Evolutionary conservation across 2,329 filamentous ascomycete species (phyloP).

Genomic region (Hypoxylon sp.): DNA sequence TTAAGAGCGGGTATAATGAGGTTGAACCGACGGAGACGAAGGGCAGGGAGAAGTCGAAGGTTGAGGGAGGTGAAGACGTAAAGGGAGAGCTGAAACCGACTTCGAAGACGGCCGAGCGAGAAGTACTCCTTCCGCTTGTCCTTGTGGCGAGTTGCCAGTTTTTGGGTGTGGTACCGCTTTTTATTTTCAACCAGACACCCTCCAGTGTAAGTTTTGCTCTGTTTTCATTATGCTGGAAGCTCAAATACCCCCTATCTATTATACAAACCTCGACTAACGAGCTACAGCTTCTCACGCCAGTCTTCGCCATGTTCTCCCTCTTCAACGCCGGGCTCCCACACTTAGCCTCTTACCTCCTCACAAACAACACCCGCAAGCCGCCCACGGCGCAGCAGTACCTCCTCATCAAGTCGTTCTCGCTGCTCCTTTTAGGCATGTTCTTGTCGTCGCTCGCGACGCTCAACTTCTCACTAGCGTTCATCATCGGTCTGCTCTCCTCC

Average conservation of each 20-base stretch:
- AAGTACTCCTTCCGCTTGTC: slow-evolving; percentile 79
- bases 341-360: slow-evolving; percentile 69
- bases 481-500: slow-evolving; percentile 83
- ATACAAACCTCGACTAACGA: slow-evolving; percentile 4
- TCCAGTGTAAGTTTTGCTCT: slow-evolving; percentile 72
- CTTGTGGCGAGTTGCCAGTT: slow-evolving; percentile 82
- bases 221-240: too few species aligned
- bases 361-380: slow-evolving; percentile 59
- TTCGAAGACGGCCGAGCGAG: slow-evolving; percentile 66
- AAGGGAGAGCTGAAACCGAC: slow-evolving; percentile 43
- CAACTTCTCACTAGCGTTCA: slow-evolving; percentile 92
- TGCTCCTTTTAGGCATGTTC: slow-evolving; percentile 92
- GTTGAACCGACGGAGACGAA: slow-evolving; percentile 52
- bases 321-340: slow-evolving; percentile 71
- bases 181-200: slow-evolving; percentile 84
- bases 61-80: slow-evolving; percentile 41
- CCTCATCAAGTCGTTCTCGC: slow-evolving; percentile 89
- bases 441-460: slow-evolving; percentile 93
- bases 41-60: slow-evolving; percentile 43
- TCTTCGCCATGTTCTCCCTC: slow-evolving; percentile 71
- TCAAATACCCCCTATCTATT: neutral
- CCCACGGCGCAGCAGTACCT: slow-evolving; percentile 79
- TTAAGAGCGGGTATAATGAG: slow-evolving; percentile 79
- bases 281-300: slow-evolving; percentile 68
- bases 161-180: slow-evolving; percentile 84